Evolutionary conservation across 2,329 filamentous ascomycete species (phyloP), one percentile per base, ranked within the genome.

Genomic region (Stachybotrys echinatus): DNA sequence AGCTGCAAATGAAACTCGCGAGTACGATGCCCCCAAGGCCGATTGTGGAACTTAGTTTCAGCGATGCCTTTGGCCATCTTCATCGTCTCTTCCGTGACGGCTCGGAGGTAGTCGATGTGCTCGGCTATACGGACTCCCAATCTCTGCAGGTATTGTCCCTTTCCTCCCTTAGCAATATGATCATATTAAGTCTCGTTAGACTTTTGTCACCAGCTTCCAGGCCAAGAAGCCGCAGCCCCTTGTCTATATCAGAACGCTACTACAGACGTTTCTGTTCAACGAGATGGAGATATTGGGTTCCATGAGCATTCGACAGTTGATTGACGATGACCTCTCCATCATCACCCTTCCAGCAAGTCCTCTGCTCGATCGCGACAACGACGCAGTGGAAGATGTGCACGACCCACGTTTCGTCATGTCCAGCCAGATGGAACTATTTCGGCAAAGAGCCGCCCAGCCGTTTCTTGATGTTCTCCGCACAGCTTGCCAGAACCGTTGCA

Each of bases 11-110:
- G n/a, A 87, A 87, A 54, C 76, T 99, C 27, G 92, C 94, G 1
- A 96, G 91, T 58, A 96, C 91, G 1, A 92, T 96, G 60, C 94
- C 94, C 4, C 94, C 94, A 7, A 81, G 92, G 8, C 92, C 92
- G 0, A 92, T 96, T 58, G 88, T 96, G 12, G 79, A 89, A 48
- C 74, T 92, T 3, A 81, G 80, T 22, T 87, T 89, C 57, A 80
- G 85, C 14, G 84, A 89, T 59, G 88, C 91, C 0, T 80, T 87
- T 54, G 71, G 71, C 19, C 85, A 89, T 57, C 76, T 96, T 54
- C 78, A 78, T 50, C 81, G 83, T 42, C 70, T 96, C 23, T 88
- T 87, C 53, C 73, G 80, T 50, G 89, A 96, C 65, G 86, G 85
- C 2, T 72, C 81, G 22, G 85, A 92, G 57, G 76, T 86, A 19